phyloP scores from a whole-genome alignment of 2,329 filamentous ascomycete species.

The Coniochaeta sp. region DNA sequence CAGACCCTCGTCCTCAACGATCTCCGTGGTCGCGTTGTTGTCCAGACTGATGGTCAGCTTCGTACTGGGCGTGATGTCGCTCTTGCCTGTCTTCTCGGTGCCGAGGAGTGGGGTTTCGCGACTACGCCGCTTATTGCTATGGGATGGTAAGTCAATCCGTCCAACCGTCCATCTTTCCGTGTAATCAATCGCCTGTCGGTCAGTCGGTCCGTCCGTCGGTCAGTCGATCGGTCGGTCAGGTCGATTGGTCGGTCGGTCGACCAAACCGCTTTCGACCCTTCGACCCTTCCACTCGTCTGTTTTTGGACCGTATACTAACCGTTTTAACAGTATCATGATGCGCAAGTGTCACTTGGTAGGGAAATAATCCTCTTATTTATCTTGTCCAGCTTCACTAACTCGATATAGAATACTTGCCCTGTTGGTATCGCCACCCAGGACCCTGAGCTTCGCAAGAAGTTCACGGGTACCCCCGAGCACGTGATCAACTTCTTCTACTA shows the following conservation, averaged over 20 bases:
- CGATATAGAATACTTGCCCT: conserved; percentile 83
- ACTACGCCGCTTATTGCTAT: conserved; percentile 92
- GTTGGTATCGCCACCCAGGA: conserved; percentile 96
- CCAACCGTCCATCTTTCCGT: background rate
- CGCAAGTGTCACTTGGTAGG: conserved; percentile 61
- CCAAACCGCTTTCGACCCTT: too few species aligned
- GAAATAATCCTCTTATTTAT: conserved; percentile 20
- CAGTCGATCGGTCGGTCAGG: too few species aligned
- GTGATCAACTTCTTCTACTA: conserved; percentile 99
- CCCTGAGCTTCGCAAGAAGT: conserved; percentile 89
- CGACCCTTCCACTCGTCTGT: too few species aligned
- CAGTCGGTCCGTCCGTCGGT: too few species aligned
- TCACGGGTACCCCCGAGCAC: conserved; percentile 85
- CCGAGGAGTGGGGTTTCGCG: conserved; percentile 97
- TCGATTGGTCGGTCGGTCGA: too few species aligned
- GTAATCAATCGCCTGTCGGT: background rate
- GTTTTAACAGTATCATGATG: conserved; percentile 91
- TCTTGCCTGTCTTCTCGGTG: conserved; percentile 88
- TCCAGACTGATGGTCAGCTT: conserved; percentile 93
- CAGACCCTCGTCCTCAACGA: conserved; percentile 95
- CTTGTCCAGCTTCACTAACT: too few species aligned
- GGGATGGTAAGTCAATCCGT: conserved; percentile 56
- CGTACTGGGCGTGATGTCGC: conserved; percentile 89
- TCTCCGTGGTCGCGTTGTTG: conserved; percentile 87
- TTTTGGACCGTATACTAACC: too few species aligned